phyloP scores from a whole-genome alignment of 305 asterid species.

The Fraxinus angustifolia region DNA sequence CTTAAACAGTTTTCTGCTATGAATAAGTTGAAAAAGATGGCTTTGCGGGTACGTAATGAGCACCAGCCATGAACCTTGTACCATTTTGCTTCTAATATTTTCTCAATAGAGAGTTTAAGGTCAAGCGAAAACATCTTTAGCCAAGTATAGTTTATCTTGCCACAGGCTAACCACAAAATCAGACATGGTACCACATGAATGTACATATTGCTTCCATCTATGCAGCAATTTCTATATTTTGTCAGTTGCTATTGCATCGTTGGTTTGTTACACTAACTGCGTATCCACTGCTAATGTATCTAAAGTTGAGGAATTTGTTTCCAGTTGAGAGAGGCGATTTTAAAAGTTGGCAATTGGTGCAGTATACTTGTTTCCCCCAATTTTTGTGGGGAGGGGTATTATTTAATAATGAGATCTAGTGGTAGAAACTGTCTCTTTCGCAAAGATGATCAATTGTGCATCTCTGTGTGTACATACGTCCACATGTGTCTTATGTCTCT shows the following conservation, averaged over 20 bases:
- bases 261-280: background rate
- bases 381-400: background rate
- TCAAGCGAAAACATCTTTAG: slow-evolving; percentile 9
- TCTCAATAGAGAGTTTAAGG: slow-evolving; percentile 1
- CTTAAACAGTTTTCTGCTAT: slow-evolving; percentile 78
- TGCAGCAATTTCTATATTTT: background rate
- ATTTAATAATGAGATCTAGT: background rate
- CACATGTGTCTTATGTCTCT: background rate
- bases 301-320: background rate
- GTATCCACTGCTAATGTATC: background rate
- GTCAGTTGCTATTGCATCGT: background rate
- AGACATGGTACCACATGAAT: background rate
- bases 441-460: background rate
- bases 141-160: background rate
- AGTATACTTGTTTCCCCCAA: background rate
- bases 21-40: slow-evolving; percentile 86
- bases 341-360: background rate
- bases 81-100: background rate
- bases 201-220: background rate
- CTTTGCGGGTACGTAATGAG: slow-evolving; percentile 61
- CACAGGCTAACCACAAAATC: background rate
- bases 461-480: background rate
- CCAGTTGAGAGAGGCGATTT: background rate
- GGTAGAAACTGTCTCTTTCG: background rate
- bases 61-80: background rate